Evolutionary conservation across 805 yeast genomes (phyloP), one percentile per base, ranked within the genome.

Genomic region (Lipomyces orientalis): DNA sequence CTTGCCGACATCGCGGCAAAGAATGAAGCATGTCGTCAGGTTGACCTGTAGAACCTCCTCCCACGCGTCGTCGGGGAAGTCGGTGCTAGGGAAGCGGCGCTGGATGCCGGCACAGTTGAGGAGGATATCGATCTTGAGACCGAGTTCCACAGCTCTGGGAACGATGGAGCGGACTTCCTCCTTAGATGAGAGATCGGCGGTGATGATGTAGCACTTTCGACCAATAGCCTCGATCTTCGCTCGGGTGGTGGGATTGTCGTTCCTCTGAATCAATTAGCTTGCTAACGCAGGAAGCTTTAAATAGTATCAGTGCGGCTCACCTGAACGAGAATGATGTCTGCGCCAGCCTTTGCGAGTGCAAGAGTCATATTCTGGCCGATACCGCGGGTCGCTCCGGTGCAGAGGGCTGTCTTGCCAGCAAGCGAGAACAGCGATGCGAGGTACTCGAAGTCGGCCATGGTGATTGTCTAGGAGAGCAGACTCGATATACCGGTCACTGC

Each of bases 371-470:
- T 83, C 33, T 81, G 81, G 1, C 89, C 89, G 68, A 86, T 86
- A 4, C 89, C 89, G 29, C 85, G 81, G 22, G 87, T 83, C 12
- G 85, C 88, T 10, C 89, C 89, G 12, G 88, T 83, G 46, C 85
- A 75, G 14, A 83, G 73, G 12, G 83, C 83, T 2, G 78, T 79
- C 68, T 81, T 80, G 22, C 83, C 84, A 60, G 76, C 75, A 31
- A 82, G 76, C 10, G 83, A 80, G 66, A 81, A 83, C 64, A 68
- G 35, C 22, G 58, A 39, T 35, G 14, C 52, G 31, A 66, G 37
- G 25, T 66, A 63, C 10, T 60, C 62, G 34, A n/a, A 16, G 16
- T 43, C 49, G 22, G 49, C 49, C 49, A 43, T 43, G 19, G 22
- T 43, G 22, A 43, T 16, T 5, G 4, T 43, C 16, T 6, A 8